Evolutionary conservation across 2,329 filamentous ascomycete species (phyloP).

Genomic region (Talaromyces funiculosus): DNA sequence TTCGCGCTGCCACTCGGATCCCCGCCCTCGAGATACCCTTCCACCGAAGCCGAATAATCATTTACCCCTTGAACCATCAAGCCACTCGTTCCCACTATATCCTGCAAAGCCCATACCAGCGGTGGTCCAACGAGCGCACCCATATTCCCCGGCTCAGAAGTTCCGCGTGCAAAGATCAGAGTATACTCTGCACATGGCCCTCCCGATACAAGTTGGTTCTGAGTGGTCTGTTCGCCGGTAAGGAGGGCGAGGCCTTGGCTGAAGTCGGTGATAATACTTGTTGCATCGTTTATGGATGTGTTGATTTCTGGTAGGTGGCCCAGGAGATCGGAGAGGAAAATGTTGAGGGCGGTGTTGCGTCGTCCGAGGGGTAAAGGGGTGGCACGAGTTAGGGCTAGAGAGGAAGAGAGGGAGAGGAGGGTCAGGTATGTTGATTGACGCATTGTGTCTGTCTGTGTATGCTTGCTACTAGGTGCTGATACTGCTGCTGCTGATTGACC

Average conservation of each 20-base stretch:
- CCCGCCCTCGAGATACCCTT: conserved; percentile 18
- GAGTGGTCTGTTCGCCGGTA: conserved; percentile 14
- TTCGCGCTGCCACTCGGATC: conserved; percentile 15
- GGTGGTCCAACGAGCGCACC: conserved; percentile 18
- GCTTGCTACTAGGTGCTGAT: not conserved
- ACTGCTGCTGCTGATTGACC: not conserved
- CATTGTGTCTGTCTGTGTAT: not conserved
- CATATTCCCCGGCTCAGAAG: conserved; percentile 19
- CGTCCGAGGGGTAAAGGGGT: not conserved
- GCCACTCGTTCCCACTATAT: conserved; percentile 9
- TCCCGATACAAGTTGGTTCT: conserved; percentile 13
- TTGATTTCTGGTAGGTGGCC: conserved; percentile 13
- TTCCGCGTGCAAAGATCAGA: conserved; percentile 19
- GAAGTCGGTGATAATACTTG: conserved; percentile 12
- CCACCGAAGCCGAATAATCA: conserved; percentile 17
- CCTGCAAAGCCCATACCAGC: conserved; percentile 17
- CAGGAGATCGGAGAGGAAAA: conserved; percentile 14
- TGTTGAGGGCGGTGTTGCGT: conserved; percentile 12
- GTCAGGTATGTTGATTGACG: not conserved
- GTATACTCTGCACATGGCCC: conserved; percentile 16
- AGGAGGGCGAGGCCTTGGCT: conserved; percentile 11
- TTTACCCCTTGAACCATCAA: conserved; percentile 20
- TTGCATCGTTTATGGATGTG: conserved; percentile 5
- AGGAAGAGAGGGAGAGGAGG: not conserved
- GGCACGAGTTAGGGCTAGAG: not conserved